phyloP scores from a whole-genome alignment of 176 grass and related monocot genomes.

The Olyra latifolia region DNA sequence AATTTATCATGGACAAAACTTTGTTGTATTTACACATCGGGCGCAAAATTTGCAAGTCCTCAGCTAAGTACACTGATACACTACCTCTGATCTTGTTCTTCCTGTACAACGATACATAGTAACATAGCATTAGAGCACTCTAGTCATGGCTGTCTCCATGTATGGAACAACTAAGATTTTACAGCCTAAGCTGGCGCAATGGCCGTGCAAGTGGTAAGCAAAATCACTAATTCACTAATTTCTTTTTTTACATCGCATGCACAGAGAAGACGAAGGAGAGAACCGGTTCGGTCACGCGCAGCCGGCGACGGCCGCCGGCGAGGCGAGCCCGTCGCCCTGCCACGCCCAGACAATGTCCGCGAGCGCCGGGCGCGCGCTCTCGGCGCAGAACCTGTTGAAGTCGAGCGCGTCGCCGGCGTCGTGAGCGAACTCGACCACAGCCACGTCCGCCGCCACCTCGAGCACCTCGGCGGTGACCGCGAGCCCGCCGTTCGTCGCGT shows the following conservation, averaged over 20 bases:
- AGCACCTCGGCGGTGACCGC: conserved; percentile 70
- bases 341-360: conserved; percentile 91
- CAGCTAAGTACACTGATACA: not conserved
- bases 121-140: not conserved
- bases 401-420: conserved; percentile 70
- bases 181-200: not conserved
- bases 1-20: conserved; percentile 17
- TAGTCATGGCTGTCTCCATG: not conserved
- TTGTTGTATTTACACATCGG: conserved; percentile 21
- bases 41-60: not conserved
- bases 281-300: conserved; percentile 10
- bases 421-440: conserved; percentile 75
- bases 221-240: not conserved
- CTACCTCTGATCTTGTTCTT: not conserved
- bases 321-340: conserved; percentile 56
- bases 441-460: conserved; percentile 61
- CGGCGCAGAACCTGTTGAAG: conserved; percentile 78
- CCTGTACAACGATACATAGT: conserved; percentile 18
- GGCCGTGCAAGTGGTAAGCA: not conserved
- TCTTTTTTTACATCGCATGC: not conserved
- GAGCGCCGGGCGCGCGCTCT: conserved; percentile 60
- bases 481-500: conserved; percentile 41
- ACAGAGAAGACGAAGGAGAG: not conserved
- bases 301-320: conserved; percentile 1
- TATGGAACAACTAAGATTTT: not conserved